These are phyloP conservation scores for Pseudonitzschia pungens DNA, from an alignment of 108 stramenopile species.

Conservation along the genomic window DNA sequence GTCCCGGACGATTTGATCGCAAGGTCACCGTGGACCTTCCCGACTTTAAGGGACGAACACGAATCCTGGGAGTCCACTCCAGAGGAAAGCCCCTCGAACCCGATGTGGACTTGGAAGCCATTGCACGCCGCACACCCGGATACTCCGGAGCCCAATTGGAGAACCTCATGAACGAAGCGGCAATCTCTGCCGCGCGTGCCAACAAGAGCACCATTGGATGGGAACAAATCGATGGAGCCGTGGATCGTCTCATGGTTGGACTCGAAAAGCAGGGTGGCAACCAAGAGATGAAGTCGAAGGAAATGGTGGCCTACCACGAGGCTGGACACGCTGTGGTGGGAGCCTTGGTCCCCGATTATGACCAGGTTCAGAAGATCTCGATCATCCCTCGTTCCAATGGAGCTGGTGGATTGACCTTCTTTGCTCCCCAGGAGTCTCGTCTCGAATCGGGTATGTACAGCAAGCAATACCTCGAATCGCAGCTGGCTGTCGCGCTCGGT, in stretches of 20 bases:
- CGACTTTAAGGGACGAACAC: slow-evolving; percentile 88
- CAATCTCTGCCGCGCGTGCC: slow-evolving; percentile 84
- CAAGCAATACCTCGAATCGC: slow-evolving; percentile 92
- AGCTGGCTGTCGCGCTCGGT: slow-evolving; percentile 91
- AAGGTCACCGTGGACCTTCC: slow-evolving; percentile 96
- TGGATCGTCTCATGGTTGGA: slow-evolving; percentile 97
- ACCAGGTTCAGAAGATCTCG: slow-evolving; percentile 97
- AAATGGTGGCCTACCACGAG: slow-evolving; percentile 96
- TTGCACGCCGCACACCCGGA: slow-evolving; percentile 93
- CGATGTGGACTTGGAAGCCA: slow-evolving; percentile 90
- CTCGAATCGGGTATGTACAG: slow-evolving; percentile 93
- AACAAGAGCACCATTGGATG: slow-evolving; percentile 85
- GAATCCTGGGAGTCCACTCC: slow-evolving; percentile 91
- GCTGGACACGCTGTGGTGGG: slow-evolving; percentile 95
- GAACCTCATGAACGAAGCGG: slow-evolving; percentile 98
- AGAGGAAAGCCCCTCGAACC: slow-evolving; percentile 91
- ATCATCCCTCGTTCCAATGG: slow-evolving; percentile 95
- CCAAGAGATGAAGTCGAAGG: slow-evolving; percentile 63
- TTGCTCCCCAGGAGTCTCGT: slow-evolving; percentile 91
- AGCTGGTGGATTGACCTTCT: slow-evolving; percentile 94
- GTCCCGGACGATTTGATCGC: slow-evolving; percentile 98
- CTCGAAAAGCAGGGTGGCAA: slow-evolving; percentile 93
- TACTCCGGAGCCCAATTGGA: slow-evolving; percentile 96
- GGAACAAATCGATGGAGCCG: slow-evolving; percentile 93
- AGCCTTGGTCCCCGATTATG: slow-evolving; percentile 85